These are phyloP conservation scores for Eimeria sp. DNA, from an alignment of 169 alveolate genomes.

Conservation along the genomic window DNA sequence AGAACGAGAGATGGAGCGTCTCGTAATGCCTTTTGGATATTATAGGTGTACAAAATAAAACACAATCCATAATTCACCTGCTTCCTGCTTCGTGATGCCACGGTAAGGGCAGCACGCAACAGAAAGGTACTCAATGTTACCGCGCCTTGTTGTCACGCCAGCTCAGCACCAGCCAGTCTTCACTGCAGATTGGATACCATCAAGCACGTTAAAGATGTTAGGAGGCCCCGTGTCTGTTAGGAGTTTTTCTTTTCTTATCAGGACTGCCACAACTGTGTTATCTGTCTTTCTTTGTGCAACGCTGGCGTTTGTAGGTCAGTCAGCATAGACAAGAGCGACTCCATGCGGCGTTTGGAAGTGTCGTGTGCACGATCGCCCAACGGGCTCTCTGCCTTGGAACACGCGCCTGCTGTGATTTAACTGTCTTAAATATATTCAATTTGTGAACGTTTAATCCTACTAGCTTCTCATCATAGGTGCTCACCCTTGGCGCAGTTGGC, in stretches of 20 bases:
- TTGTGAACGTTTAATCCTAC: not conserved
- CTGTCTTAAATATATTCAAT: not conserved
- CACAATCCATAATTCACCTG: not conserved
- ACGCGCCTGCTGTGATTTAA: not conserved
- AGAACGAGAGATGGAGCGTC: not conserved
- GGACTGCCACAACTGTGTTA: conserved; percentile 31
- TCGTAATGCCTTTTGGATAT: not conserved
- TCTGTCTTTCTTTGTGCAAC: conserved; percentile 23
- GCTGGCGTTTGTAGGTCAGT: conserved; percentile 31
- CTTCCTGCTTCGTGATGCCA: not conserved
- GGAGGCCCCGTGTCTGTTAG: conserved; percentile 24
- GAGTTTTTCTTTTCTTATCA: conserved; percentile 57
- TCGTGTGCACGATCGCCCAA: conserved; percentile 30
- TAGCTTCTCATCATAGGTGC: not conserved
- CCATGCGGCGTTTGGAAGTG: conserved; percentile 40
- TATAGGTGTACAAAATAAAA: not conserved
- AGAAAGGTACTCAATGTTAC: not conserved
- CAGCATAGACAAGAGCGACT: conserved; percentile 36
- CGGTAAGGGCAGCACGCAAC: not conserved
- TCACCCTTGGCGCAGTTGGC: not conserved
- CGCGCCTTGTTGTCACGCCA: conserved; percentile 36
- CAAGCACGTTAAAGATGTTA: not conserved
- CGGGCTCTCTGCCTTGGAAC: conserved; percentile 36
- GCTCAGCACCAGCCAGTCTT: conserved; percentile 41
- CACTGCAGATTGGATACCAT: conserved; percentile 42